phyloP scores from a whole-genome alignment of 192 early-diverging fungal genomes.

The Rhizophagus clarus region DNA sequence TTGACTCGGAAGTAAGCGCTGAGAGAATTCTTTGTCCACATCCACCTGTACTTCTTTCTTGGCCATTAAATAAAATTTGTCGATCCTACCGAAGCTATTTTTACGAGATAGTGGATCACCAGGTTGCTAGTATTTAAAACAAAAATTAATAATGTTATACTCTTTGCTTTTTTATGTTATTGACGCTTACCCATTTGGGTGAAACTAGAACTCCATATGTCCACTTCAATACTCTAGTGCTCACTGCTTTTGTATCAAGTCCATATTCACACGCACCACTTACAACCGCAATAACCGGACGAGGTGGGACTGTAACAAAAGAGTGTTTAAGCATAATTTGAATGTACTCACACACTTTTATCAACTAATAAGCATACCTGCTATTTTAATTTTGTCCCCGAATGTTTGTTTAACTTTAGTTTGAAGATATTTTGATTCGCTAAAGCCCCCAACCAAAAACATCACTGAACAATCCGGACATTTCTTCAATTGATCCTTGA shows the following conservation, averaged over 20 bases:
- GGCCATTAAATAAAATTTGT: slow-evolving; percentile 20
- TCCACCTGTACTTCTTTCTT: slow-evolving; percentile 4
- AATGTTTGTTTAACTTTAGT: too few species aligned
- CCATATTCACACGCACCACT: slow-evolving; percentile 11
- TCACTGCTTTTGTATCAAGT: neutral
- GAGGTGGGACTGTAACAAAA: neutral
- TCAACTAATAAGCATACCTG: too few species aligned
- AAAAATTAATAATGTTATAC: neutral
- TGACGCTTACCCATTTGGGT: neutral
- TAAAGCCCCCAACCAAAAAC: neutral
- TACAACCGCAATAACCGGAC: neutral
- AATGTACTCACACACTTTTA: neutral
- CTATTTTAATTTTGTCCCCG: too few species aligned
- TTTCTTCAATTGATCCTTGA: neutral
- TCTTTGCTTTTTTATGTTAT: too few species aligned
- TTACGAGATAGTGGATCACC: slow-evolving; percentile 25
- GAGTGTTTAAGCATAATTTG: neutral
- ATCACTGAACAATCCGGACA: neutral
- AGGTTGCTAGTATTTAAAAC: neutral
- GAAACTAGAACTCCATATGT: slow-evolving; percentile 7
- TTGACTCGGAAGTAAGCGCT: neutral
- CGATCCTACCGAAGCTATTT: neutral
- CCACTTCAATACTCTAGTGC: slow-evolving; percentile 6
- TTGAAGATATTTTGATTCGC: too few species aligned
- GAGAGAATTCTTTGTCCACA: slow-evolving; percentile 10